Evolutionary conservation across 2,329 filamentous ascomycete genomes (phyloP), one percentile per base, ranked within the genome.

Genomic region (Ophiognomonia clavigignenti-juglandacearum): DNA sequence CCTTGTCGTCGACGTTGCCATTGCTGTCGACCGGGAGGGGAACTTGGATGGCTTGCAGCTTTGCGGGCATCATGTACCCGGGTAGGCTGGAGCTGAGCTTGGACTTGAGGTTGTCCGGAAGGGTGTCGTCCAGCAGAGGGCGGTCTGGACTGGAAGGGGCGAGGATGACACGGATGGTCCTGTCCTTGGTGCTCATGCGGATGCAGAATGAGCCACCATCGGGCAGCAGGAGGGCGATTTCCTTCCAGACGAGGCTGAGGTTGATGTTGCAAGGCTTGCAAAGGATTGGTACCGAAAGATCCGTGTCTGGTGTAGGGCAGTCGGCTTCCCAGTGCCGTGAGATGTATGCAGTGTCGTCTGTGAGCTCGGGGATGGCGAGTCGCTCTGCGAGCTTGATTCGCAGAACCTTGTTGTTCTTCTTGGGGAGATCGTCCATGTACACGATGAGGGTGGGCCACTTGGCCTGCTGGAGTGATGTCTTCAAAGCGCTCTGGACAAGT

Each of bases 381-480:
- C 77, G 65, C 45, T 78, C 66, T 0, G 66, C 70, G 4, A 81
- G 61, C 52, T 67, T 72, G 55, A 79, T 76, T 3, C 77, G 70
- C 19, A 79, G 61, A n/a, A 79, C 64, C 54, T 81, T 81, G 64
- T 77, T 77, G 59, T 80, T 79, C 29, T 67, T 72, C 48, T 73
- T 78, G 1, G 78, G 74, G 1, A 77, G 60, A 34, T 70, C 70
- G 24, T 78, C 66, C 76, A 80, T 80, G 57, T 77, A 79, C 0
- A 72, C 68, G 16, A 80, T 59, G 24, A 77, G 49, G 0, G 66
- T 63, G 0, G 77, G 77, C 66, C 73, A 73, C 54, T 80, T 80
- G 9, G 68, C 71, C 49, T 74, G 70, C 43, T 76, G 73, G 11
- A 81, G 61, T 0, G 70, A 69, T 1, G 65, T 65, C 38, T 66